A percentile compares a stretch with the other conserved stretches of the same genome.
phyloP scores from a whole-genome alignment of 805 yeast genomes.

The Yamadazyma tumulicola region DNA sequence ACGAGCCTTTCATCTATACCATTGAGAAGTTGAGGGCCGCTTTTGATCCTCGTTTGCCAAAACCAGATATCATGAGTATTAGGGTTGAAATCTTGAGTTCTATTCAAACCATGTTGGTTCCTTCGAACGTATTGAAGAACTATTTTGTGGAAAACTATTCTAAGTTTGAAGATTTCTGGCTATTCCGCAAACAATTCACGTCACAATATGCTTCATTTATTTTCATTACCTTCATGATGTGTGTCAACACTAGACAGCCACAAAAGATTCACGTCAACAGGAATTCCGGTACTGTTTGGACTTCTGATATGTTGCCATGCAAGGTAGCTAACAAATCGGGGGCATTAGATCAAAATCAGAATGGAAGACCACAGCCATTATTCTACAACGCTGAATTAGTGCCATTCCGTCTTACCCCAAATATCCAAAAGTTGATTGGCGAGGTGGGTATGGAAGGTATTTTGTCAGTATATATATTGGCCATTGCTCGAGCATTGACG shows the following conservation, averaged over 20 bases:
- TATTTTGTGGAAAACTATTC: constrained; percentile 69
- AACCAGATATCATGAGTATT: constrained; percentile 84
- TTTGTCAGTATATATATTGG: constrained; percentile 76
- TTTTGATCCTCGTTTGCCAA: constrained; percentile 87
- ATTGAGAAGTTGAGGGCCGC: constrained; percentile 87
- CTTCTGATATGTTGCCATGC: constrained; percentile 93
- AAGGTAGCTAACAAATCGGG: constrained; percentile 60
- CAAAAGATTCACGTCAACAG: constrained; percentile 83
- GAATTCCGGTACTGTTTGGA: constrained; percentile 85
- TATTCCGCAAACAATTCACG: constrained; percentile 91
- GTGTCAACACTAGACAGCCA: constrained; percentile 89
- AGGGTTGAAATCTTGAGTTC: constrained; percentile 90
- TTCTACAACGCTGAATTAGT: constrained; percentile 90
- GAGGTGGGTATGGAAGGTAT: constrained; percentile 93
- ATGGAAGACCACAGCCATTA: constrained; percentile 67
- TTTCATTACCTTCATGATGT: constrained; percentile 91
- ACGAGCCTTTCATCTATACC: constrained; percentile 85
- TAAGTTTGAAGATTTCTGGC: constrained; percentile 92
- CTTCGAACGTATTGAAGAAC: constrained; percentile 75
- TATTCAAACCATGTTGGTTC: constrained; percentile 83
- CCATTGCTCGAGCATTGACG: constrained; percentile 81
- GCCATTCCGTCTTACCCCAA: constrained; percentile 95
- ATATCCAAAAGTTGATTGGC: constrained; percentile 89
- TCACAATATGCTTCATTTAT: constrained; percentile 92
- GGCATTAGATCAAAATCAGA: constrained; percentile 43